These are phyloP conservation scores for Umbelopsis sp. DNA, from an alignment of 371 early-diverging fungal genomes.

Conservation along the genomic window DNA sequence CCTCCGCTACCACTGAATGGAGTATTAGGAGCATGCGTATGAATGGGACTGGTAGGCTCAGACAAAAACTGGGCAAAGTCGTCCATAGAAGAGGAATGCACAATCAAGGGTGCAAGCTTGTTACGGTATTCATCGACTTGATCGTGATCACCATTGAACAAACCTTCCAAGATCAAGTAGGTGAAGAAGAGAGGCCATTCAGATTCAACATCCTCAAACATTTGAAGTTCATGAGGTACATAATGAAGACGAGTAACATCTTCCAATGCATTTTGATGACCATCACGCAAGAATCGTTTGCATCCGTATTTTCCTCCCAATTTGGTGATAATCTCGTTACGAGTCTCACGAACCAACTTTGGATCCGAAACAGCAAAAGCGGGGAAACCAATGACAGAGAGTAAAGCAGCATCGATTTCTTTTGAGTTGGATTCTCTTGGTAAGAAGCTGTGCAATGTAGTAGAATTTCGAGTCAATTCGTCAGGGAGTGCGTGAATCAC, in stretches of 20 bases:
- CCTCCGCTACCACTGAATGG: conserved; percentile 18
- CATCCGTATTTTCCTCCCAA: conserved; percentile 85
- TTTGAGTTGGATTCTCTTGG: conserved; percentile 90
- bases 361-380: conserved; percentile 86
- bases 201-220: conserved; percentile 88
- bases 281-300: conserved; percentile 89
- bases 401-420: conserved; percentile 87
- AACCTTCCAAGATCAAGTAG: conserved; percentile 84
- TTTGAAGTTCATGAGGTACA: conserved; percentile 80
- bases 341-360: conserved; percentile 65
- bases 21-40: conserved; percentile 26
- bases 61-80: conserved; percentile 40
- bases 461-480: conserved; percentile 85
- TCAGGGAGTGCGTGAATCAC: conserved; percentile 87
- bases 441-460: conserved; percentile 80
- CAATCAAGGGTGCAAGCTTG: conserved; percentile 69
- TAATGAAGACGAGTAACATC: conserved; percentile 82
- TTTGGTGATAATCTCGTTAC: conserved; percentile 80
- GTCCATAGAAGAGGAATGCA: conserved; percentile 66
- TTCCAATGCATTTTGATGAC: conserved; percentile 86
- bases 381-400: conserved; percentile 88
- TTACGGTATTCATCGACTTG: conserved; percentile 76
- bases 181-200: conserved; percentile 95
- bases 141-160: conserved; percentile 69
- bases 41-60: conserved; percentile 35